Base-by-base conservation (phyloP, 805 yeast genomes). In the Wickerhamomyces rabaulensis region DNA sequence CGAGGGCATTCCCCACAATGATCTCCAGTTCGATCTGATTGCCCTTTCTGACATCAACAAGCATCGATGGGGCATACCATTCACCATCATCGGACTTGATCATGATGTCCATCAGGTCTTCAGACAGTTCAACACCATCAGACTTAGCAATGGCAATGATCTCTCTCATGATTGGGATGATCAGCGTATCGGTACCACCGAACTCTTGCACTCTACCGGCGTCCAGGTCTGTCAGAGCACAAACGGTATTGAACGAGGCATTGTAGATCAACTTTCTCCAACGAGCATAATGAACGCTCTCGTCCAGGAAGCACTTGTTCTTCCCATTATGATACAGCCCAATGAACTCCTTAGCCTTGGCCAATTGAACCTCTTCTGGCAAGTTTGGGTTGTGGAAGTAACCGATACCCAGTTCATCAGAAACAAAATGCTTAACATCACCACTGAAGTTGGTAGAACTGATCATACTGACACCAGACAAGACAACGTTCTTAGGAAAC, bases 261-360 rank as follows among this genome's bases (percentile, higher is more conserved):
- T 85, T 86, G 66, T 84, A 85, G 13, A 86, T 73, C 51, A 86
- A 70, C 61, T 86, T 86, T 47, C 73, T 67, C 79, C 87, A 83
- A 53, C 95, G 70, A 36, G 76, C 69, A 61, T 61, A 69, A 60
- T 72, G 72, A 40, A 75, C 77, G 53, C 78, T 70, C 9, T 69
- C 68, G 45, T 67, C 72, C 47, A 70, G 69, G 15, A 53, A 54
- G 52, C 73, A 66, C 1, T 59, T 50, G 52, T 79, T 79, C 41
- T 66, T 58, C 6, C 67, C 73, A 43, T 72, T 72, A 23, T 64
- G 53, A 62, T 79, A 81, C 17, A 80, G 46, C 4, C 61, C 59
- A 16, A 75, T 70, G 54, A 79, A 76, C 50, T 68, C 69, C 39
- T 66, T 60, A 4, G 78, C 70, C 37, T 70, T 70, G 3, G 55